A percentile compares a stretch with the other conserved stretches of the same genome.
Conservation (phyloP, 106 monocot genomes). For the Xerophyta viscosa region DNA sequence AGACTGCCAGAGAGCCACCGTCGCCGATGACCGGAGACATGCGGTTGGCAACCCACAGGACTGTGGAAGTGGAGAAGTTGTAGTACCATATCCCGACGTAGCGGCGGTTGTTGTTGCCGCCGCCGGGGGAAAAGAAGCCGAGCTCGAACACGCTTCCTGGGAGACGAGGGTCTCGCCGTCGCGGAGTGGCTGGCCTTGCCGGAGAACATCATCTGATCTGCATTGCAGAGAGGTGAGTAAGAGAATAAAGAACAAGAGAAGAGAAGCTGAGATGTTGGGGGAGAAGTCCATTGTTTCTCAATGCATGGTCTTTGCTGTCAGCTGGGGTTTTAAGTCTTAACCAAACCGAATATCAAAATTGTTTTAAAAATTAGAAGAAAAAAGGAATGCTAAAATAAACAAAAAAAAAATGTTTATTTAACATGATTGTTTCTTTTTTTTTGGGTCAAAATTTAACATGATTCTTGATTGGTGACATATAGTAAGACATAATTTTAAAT, state of each 20-base stretch:
- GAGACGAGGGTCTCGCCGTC: slow-evolving; percentile 37
- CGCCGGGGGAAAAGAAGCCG: slow-evolving; percentile 45
- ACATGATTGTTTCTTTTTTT: too few relatives aligned
- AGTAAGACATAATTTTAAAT: too few relatives aligned
- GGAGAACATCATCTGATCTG: slow-evolving; percentile 10
- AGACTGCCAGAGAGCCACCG: too few relatives aligned
- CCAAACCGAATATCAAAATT: too few relatives aligned
- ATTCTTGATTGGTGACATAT: too few relatives aligned
- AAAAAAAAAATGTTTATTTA: too few relatives aligned
- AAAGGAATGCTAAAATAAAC: too few relatives aligned
- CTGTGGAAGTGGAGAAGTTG: slow-evolving; percentile 14
- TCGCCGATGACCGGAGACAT: slow-evolving; percentile 22
- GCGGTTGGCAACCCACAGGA: slow-evolving; percentile 62
- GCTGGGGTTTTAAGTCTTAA: too few relatives aligned
- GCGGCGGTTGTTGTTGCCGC: slow-evolving; percentile 13
- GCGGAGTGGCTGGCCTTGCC: slow-evolving; percentile 6
- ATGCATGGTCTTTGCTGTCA: too few relatives aligned
- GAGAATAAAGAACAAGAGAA: neutral
- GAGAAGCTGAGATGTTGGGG: neutral
- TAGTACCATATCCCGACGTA: slow-evolving; percentile 57
- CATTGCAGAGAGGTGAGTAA: neutral
- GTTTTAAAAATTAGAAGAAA: too few relatives aligned
- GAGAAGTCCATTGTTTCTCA: neutral
- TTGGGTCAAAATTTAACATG: too few relatives aligned
- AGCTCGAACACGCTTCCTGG: slow-evolving; percentile 24